These are phyloP conservation scores for Ustilago sp. DNA, from an alignment of 1,284 basidiomycete species.

Conservation along the genomic window DNA sequence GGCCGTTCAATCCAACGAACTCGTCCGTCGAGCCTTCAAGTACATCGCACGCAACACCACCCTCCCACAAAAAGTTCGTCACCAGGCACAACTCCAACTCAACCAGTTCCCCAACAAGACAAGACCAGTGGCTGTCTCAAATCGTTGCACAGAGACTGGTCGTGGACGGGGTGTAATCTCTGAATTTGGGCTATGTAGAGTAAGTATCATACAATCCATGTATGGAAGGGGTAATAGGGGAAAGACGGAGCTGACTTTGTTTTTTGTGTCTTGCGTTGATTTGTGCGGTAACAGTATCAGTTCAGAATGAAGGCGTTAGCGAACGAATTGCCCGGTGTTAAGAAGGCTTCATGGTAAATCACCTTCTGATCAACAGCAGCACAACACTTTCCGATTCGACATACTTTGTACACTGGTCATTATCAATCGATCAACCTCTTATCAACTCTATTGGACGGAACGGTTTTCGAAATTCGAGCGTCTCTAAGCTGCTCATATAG, in stretches of 20 bases:
- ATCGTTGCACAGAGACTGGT: constrained; percentile 86
- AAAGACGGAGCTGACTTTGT: neutral
- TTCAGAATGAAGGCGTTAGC: constrained; percentile 84
- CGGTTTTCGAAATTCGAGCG: no score
- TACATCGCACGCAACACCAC: constrained; percentile 68
- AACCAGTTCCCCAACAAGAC: constrained; percentile 87
- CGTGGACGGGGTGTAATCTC: constrained; percentile 86
- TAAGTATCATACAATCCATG: constrained; percentile 71
- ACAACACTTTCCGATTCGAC: neutral
- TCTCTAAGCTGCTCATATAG: no score
- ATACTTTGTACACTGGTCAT: constrained; percentile 28
- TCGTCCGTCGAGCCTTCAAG: constrained; percentile 67
- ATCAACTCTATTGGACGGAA: neutral
- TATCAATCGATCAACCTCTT: neutral
- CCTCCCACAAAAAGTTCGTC: constrained; percentile 77
- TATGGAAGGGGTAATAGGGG: neutral
- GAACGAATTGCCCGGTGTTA: constrained; percentile 84
- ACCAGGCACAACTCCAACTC: constrained; percentile 94
- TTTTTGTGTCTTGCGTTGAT: neutral
- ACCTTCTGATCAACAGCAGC: neutral
- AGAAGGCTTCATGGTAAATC: constrained; percentile 85
- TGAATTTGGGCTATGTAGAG: constrained; percentile 88
- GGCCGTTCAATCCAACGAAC: constrained; percentile 67
- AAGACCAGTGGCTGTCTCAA: constrained; percentile 85
- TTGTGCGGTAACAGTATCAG: constrained; percentile 76